Conservation (phyloP, 2,329 filamentous ascomycete species). For the Mariannaea sp. region DNA sequence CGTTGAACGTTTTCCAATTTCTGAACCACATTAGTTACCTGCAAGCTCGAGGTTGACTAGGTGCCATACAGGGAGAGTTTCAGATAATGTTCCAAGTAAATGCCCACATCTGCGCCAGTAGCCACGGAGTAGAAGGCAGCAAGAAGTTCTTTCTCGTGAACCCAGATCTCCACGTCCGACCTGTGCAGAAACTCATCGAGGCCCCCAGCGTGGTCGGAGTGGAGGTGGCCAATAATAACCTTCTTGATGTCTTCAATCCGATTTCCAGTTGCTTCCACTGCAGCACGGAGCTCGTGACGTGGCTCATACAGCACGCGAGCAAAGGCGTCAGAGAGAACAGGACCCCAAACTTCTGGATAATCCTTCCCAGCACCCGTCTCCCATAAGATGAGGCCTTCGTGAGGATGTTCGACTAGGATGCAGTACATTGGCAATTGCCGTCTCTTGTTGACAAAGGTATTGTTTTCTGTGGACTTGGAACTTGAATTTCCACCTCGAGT, state of each 20-base stretch:
- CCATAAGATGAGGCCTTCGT: conserved; percentile 27
- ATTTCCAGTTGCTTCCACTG: conserved; percentile 34
- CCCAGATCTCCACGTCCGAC: conserved; percentile 50
- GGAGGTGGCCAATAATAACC: conserved; percentile 52
- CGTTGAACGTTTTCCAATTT: conserved; percentile 33
- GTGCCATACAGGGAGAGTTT: conserved; percentile 11
- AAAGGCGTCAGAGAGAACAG: conserved; percentile 23
- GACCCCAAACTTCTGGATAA: conserved; percentile 27
- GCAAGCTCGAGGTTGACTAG: too few relatives aligned
- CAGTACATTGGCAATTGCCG: conserved; percentile 17
- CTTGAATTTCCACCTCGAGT: conserved; percentile 9
- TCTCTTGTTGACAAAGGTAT: conserved; percentile 13
- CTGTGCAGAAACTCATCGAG: conserved; percentile 48
- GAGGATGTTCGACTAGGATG: conserved; percentile 23
- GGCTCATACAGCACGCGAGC: conserved; percentile 23
- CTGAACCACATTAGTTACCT: background rate
- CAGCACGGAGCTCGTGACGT: conserved; percentile 22
- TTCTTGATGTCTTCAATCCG: conserved; percentile 52
- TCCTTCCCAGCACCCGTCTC: conserved; percentile 25
- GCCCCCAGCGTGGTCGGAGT: conserved; percentile 54
- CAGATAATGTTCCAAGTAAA: conserved; percentile 29
- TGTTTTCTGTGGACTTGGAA: conserved; percentile 4
- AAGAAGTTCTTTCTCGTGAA: conserved; percentile 53
- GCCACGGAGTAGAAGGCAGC: conserved; percentile 51
- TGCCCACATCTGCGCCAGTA: conserved; percentile 38